phyloP scores from a whole-genome alignment of 164 flowering plant genomes.

The Piper betle region DNA sequence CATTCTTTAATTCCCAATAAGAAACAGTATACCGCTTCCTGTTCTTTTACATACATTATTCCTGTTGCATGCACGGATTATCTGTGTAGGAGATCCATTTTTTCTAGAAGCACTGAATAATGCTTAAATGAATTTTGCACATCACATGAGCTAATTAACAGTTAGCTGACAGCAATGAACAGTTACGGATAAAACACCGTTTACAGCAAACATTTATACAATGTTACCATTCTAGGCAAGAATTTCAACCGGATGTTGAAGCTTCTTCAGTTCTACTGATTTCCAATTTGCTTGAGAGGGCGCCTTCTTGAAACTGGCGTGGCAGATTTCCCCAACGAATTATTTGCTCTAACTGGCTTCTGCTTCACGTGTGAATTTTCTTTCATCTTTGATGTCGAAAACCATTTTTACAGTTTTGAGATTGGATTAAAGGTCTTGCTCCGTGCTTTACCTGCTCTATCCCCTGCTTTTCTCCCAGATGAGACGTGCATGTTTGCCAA shows the following conservation, averaged over 20 bases:
- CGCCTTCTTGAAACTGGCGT: slow-evolving; percentile 1
- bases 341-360: not conserved
- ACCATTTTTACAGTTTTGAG: not conserved
- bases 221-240: not conserved
- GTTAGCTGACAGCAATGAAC: not conserved
- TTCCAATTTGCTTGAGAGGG: slow-evolving; percentile 2
- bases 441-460: not conserved
- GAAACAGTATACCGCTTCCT: too few relatives aligned
- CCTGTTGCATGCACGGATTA: not conserved
- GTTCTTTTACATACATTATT: too few relatives aligned
- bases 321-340: not conserved
- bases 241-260: slow-evolving; percentile 1
- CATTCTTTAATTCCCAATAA: not conserved
- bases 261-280: not conserved
- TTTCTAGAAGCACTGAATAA: too few relatives aligned
- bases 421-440: slow-evolving; percentile 1
- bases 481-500: not conserved
- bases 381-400: slow-evolving; percentile 2
- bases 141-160: too few relatives aligned
- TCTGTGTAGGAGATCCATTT: not conserved
- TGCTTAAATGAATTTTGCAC: too few relatives aligned
- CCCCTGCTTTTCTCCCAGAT: not conserved
- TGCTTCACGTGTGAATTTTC: slow-evolving; percentile 1
- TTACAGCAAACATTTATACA: not conserved
- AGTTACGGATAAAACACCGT: too few relatives aligned